Base-by-base conservation (phyloP, 768 basidiomycete genomes). In the Lepiota venenata region DNA sequence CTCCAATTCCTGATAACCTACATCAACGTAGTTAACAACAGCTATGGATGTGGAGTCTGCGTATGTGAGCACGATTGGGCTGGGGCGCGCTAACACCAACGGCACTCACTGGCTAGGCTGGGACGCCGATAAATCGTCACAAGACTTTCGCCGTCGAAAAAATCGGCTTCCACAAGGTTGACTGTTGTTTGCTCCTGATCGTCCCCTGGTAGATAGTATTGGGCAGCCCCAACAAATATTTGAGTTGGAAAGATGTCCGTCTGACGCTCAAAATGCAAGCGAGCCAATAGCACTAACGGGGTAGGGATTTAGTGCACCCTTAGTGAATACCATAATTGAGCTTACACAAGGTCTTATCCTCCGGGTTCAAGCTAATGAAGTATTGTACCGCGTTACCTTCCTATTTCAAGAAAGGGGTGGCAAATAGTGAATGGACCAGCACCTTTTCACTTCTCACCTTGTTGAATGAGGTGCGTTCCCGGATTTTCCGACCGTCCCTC, bases 111-210 rank as follows among this genome's bases (percentile, higher is more conserved):
- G 63, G 74, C 64, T 52, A 64, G 67, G 55, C 69, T 71, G 53
- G 71, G 71, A 64, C 69, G 66, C 66, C 78, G 81, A 71, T 81
- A 86, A 56, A 88, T 77, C 58, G 89, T 72, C 60, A 89, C 76
- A 56, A 90, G 65, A 62, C 67, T 73, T 66, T 84, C 80, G 60
- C 89, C 85, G 72, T 92, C 90, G 67, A 93, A 90, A 70, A 91
- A 91, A 52, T 89, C 85, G 40, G 73, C 77, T 61, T 85, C 85
- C 64, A 90, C 65, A 42, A 89, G 60, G 56, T 84, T 76, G 62
- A 84, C 66, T 60, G 74, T 71, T 51, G 55, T 63, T 59, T 61
- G 60, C 42, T 59, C 70, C 56, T 32, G 32, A 32, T 68, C 73
- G 66, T 72, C 75, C 65, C 64, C 69, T 54, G 64, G 72, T 62